Evolutionary conservation across 2,329 filamentous ascomycete genomes (phyloP).

Genomic region (Metarhizium robertsii): DNA sequence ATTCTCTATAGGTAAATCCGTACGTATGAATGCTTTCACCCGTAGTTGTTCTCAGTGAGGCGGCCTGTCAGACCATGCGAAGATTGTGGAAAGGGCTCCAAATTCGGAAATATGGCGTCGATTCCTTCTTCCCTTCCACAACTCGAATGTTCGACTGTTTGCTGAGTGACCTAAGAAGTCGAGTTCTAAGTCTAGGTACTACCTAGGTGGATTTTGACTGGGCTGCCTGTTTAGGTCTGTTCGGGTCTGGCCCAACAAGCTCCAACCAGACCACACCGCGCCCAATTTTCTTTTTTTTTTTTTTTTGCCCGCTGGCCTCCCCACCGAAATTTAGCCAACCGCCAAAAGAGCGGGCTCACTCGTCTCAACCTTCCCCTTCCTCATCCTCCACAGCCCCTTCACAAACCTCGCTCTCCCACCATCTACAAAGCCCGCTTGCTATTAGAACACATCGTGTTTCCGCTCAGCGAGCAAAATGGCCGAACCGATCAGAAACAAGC

Average conservation of each 20-base stretch:
- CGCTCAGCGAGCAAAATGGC: conserved; percentile 39
- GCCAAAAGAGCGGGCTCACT: conserved; percentile 21
- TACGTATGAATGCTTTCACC: no score
- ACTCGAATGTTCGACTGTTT: no score
- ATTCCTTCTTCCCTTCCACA: no score
- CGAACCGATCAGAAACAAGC: conserved; percentile 56
- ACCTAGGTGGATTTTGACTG: no score
- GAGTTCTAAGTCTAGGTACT: no score
- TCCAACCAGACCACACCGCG: conserved; percentile 15
- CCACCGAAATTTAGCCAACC: conserved; percentile 31
- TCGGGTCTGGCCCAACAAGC: conserved; percentile 20
- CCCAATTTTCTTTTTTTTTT: conserved; percentile 25
- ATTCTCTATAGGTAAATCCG: no score
- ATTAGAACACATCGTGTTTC: not conserved
- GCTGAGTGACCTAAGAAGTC: no score
- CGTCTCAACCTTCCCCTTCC: conserved; percentile 21
- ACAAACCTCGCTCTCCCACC: conserved; percentile 18
- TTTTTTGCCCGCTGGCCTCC: conserved; percentile 17
- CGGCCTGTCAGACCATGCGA: no score
- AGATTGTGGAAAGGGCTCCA: no score
- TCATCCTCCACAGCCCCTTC: conserved; percentile 16
- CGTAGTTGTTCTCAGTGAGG: no score
- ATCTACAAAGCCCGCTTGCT: conserved; percentile 14
- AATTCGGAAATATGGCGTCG: no score
- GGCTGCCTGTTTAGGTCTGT: not conserved